Evolutionary conservation across 306 rosid species (phyloP).

Genomic region (Morella rubra): DNA sequence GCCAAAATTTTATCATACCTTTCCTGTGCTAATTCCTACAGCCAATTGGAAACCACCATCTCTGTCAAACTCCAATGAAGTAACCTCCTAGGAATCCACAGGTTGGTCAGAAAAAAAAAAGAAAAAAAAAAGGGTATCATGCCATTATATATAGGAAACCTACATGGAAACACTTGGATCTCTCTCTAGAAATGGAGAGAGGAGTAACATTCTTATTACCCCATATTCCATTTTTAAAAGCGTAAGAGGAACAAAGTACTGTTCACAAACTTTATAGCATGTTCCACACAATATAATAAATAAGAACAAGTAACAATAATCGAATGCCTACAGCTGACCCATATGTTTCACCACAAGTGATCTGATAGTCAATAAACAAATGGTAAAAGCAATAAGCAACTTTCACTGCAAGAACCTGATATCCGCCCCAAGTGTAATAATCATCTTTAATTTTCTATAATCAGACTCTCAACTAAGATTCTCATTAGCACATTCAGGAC

Average conservation of each 20-base stretch:
- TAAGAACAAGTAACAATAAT: not conserved
- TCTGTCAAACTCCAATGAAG: constrained; percentile 79
- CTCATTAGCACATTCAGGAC: constrained; percentile 2
- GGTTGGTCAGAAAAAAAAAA: constrained; percentile 11
- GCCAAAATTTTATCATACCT: constrained; percentile 47
- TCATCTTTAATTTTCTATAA: not conserved
- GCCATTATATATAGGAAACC: constrained; percentile 6
- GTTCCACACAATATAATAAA: not conserved
- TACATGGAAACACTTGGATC: constrained; percentile 6
- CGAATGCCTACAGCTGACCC: not conserved
- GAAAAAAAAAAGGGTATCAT: no score
- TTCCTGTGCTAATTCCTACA: constrained; percentile 92
- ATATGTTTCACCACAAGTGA: not conserved
- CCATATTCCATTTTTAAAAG: not conserved
- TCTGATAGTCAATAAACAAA: not conserved
- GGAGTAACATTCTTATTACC: not conserved
- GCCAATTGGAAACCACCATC: constrained; percentile 81
- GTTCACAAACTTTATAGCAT: not conserved
- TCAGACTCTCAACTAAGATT: constrained; percentile 9
- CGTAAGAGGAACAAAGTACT: not conserved
- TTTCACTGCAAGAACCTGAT: not conserved
- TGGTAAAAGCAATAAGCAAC: not conserved
- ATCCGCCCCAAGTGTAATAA: not conserved
- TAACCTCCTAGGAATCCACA: constrained; percentile 68
- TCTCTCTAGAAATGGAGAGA: not conserved